Base-by-base conservation (phyloP, 2,329 filamentous ascomycete genomes). In the Dactylellina drechsleri region DNA sequence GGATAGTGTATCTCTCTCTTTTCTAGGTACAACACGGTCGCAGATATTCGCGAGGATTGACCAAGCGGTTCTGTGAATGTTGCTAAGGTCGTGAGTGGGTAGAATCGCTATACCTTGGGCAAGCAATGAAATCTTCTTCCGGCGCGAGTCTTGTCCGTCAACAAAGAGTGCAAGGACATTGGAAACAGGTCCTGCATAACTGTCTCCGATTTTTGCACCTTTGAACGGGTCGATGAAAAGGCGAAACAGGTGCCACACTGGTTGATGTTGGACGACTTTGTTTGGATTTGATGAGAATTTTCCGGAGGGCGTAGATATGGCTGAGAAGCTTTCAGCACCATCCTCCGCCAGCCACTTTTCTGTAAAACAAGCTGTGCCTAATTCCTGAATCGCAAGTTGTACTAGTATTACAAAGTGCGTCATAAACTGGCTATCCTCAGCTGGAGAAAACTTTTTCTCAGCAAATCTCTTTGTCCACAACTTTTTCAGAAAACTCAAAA, bases 401-500 rank as follows among this genome's bases (percentile, higher is more conserved):
- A 86, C 80, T 13, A 90, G 78, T 65, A 85, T 86, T 16, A 82
- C 81, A 76, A 87, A 86, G 36, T 84, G 84, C 23, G 84, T 82
- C 26, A 84, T 84, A 80, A 85, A 85, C 4, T 74, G 61, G 36
- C 83, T 82, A 31, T 80, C 71, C 10, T 68, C 78, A n/a, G 77
- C 43, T 15, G 80, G 77, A 10, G 76, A 70, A 13, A 80, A 50
- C 4, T 77, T 77, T 58, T 71, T 81, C 20, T 61, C 54, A 12
- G 79, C 77, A 2, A 84, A 84, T 1, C 87, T 87, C 12, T 79
- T 81, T 16, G 84, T 84, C 92, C 93, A 96, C 1, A 93, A 81
- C 26, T 86, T 87, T 57, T 88, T 86, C 5, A 97, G 83, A 20
- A 93, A 82, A 49, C 88, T 88, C 58, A 94, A 85, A 20, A 93